Evolutionary conservation across 495 filamentous ascomycete genomes (phyloP), one percentile per base, ranked within the genome.

Genomic region (Aspergillus haitiensis): DNA sequence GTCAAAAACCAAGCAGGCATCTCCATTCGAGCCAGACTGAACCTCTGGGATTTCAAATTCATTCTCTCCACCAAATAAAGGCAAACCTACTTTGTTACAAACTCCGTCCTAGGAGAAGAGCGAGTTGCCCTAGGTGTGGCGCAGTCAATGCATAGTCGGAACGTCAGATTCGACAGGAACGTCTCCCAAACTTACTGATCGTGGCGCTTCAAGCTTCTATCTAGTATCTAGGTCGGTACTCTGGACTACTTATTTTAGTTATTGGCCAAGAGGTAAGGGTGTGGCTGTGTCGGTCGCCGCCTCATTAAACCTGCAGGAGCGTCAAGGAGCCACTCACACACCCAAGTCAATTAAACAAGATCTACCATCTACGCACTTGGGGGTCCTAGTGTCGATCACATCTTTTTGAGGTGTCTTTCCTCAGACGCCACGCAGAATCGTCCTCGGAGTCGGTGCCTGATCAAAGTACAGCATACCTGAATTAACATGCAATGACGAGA

Each of bases 1-100:
- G 50, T 54, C 32, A 49, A 60, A 60, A 31, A 54, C 58, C 58
- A 60, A 60, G 58, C 58, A 60, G 58, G 58, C 58, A 60, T 37
- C 49, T 18, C 49, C 11, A 40, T 60, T 60, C 49, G 1, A 27
- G 21, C 21, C 40, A 45, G 27, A 46, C 11, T 13, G 1, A 51
- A 27, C 21, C 21, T 27, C 21, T 27, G 1, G 21, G 21, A 27
- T 27, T 27, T 27, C 21, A 27, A 27, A 27, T 27, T 3, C 21
- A 27, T 27, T 27, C 21, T 27, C 21, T 27, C 21, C 21, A 27
- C 21, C 1, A 27, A 27, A 27, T 31, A 33, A 51, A 40, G 16
- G 42, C 35, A 11, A 42, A 54, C 18, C 31, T 6, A 21, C 21
- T 27, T 27, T 3, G 3, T 3, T 27, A 27, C 21, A 3, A 1